Conservation (phyloP, 257 asterid genomes). For the Primulina huaijiensis region DNA sequence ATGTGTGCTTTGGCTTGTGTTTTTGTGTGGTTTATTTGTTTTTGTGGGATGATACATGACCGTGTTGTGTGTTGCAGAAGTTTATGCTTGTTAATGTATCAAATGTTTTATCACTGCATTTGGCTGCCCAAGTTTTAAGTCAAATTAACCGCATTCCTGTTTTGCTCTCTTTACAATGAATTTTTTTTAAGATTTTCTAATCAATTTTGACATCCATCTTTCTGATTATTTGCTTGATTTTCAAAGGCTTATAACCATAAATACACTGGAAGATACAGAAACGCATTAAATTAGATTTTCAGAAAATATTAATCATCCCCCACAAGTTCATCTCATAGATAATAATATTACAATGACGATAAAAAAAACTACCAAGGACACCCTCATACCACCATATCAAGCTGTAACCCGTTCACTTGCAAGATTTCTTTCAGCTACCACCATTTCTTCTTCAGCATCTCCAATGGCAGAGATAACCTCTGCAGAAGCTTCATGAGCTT, state of each 20-base stretch:
- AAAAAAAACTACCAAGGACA: background rate
- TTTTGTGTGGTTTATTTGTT: background rate
- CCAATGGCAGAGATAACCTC: constrained; percentile 22
- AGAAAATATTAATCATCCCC: background rate
- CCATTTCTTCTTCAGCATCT: constrained; percentile 26
- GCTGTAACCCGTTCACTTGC: constrained; percentile 35
- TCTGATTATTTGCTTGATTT: background rate
- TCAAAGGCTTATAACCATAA: background rate
- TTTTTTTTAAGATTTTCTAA: too few species aligned
- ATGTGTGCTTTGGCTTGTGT: background rate
- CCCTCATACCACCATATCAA: constrained; percentile 25
- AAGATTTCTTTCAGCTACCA: constrained; percentile 33
- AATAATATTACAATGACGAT: background rate
- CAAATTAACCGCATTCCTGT: background rate
- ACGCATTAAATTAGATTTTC: background rate
- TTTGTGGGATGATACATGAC: background rate
- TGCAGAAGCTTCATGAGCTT: constrained; percentile 25
- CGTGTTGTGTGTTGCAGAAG: background rate
- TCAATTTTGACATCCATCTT: background rate
- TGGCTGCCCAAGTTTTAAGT: background rate
- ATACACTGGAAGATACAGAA: background rate
- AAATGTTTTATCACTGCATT: background rate
- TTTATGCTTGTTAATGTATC: background rate
- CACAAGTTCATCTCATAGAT: background rate
- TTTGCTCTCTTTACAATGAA: too few species aligned